Conservation (phyloP, 768 basidiomycete species). For the Suillus weaverae region DNA sequence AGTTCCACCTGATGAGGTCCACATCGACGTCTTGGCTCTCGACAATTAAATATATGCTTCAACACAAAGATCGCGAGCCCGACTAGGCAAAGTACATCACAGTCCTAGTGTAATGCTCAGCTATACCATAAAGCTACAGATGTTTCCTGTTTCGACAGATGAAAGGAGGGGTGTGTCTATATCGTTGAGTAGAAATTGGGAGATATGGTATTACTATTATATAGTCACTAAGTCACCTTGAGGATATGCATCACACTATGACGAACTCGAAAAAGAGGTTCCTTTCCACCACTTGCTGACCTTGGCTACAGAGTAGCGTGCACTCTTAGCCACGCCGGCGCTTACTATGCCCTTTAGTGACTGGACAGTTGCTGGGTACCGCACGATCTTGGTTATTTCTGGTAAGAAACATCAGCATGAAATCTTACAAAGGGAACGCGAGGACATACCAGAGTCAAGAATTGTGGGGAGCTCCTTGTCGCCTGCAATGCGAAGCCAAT, state of each 20-base stretch:
- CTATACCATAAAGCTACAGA: constrained; percentile 3
- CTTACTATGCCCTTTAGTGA: constrained; percentile 83
- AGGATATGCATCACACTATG: background rate
- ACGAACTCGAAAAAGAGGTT: constrained; percentile 15
- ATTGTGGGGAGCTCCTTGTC: constrained; percentile 56
- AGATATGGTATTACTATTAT: background rate
- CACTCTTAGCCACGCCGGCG: constrained; percentile 77
- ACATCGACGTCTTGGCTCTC: background rate
- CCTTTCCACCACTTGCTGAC: constrained; percentile 80
- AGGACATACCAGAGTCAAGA: constrained; percentile 51
- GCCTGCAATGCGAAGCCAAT: constrained; percentile 72
- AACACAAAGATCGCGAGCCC: background rate
- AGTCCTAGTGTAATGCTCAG: background rate
- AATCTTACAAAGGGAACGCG: too few species aligned
- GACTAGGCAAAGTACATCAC: background rate
- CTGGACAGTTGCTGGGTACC: constrained; percentile 82
- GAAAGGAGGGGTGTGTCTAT: background rate
- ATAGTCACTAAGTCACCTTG: background rate
- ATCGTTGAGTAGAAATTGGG: background rate
- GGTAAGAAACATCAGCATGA: constrained; percentile 1
- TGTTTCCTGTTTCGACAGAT: background rate
- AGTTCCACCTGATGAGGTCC: background rate
- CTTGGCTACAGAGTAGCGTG: constrained; percentile 74
- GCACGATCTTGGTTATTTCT: constrained; percentile 81
- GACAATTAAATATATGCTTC: background rate